Evolutionary conservation across 1,284 basidiomycete genomes (phyloP), one percentile per base, ranked within the genome.

Genomic region (Pseudozyma thailandica): DNA sequence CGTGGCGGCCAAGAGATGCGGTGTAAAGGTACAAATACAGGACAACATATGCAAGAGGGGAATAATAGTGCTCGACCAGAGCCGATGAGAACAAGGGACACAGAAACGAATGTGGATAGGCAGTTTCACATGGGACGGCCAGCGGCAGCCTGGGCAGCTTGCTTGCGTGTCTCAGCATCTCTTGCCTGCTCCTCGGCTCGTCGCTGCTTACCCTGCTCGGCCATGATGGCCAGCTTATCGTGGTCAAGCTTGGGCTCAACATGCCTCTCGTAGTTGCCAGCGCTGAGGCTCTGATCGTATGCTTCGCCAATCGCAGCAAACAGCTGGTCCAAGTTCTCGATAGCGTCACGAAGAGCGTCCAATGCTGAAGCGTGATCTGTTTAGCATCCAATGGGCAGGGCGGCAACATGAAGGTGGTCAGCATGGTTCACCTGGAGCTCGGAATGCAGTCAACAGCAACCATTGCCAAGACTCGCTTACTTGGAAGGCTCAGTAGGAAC

Each of bases 401-500:
- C 15, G 27, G 4, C 15, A 33, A 51, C 26, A 12, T n/a, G 10
- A 23, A 23, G 31, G n/a, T 9, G 21, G 37, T 50, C 37, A 50
- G 48, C 6, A 50, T 21, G 37, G 10, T 49, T 21, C 21, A 5
- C 13, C 16, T 5, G 6, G 25, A 38, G 15, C 3, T 20, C 23
- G 33, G 8, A 12, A 39, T 26, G 21, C 27, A 18, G 16, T 56
- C 39, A 23, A 42, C 47, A 37, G 27, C 31, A 18, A 59, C 47
- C 62, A 50, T 47, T 39, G 48, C 55, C 46, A 50, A 39, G 20
- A 18, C 44, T 15, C 15, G 3, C 6, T 2, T 16, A 41, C 46
- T 59, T 31, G 52, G 25, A 45, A 42, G 68, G 74, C 74, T 82
- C 81, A 82, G 81, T 74, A 82, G 81, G 81, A 82, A 82, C 81